phyloP scores from a whole-genome alignment of 805 yeast genomes.

The Kuraishia ogatae region DNA sequence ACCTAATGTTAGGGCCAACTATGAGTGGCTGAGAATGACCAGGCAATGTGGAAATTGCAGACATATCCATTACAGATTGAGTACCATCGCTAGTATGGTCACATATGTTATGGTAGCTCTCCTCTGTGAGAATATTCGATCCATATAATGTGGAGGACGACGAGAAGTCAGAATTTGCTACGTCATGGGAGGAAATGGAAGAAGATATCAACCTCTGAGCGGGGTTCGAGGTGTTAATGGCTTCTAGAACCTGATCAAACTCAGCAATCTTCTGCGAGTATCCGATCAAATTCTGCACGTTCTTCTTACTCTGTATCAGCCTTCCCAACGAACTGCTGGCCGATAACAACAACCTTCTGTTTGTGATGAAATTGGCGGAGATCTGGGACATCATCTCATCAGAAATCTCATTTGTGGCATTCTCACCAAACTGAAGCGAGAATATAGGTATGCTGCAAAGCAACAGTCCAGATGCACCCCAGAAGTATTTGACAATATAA shows the following conservation, averaged over 20 bases:
- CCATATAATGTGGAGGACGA: neutral
- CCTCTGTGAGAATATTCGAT: neutral
- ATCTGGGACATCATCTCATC: slow-evolving; percentile 23
- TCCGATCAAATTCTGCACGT: slow-evolving; percentile 75
- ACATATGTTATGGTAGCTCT: neutral
- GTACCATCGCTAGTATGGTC: neutral
- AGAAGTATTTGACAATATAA: slow-evolving; percentile 81
- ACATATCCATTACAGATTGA: neutral
- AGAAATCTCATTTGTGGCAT: slow-evolving; percentile 34
- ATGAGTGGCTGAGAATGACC: slow-evolving; percentile 12
- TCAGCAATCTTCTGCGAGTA: slow-evolving; percentile 68
- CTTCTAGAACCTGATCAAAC: slow-evolving; percentile 55
- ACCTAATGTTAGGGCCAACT: slow-evolving; percentile 23
- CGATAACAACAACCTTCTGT: slow-evolving; percentile 71
- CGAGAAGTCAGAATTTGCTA: neutral
- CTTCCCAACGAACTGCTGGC: slow-evolving; percentile 87
- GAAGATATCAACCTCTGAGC: neutral
- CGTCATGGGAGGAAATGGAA: neutral
- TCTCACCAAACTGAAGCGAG: slow-evolving; percentile 17
- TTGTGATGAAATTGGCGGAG: slow-evolving; percentile 83
- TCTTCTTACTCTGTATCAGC: slow-evolving; percentile 76
- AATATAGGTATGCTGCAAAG: slow-evolving; percentile 88
- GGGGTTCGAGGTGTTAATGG: slow-evolving; percentile 24
- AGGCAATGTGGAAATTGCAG: neutral
- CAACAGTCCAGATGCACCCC: slow-evolving; percentile 93